phyloP scores from a whole-genome alignment of 345 rosid species.

The Gossypium sturtianum region DNA sequence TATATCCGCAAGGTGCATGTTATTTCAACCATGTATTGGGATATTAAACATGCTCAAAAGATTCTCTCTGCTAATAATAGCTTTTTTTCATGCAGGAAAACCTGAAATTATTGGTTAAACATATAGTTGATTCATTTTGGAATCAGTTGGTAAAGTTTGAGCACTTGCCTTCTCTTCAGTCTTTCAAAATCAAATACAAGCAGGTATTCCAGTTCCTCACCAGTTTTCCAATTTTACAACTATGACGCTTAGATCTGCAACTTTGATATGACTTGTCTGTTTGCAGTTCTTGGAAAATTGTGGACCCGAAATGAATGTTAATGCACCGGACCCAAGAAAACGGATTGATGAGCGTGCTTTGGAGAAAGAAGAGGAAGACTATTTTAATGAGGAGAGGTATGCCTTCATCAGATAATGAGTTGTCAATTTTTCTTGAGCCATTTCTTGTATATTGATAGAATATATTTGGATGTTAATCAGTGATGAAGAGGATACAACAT shows the following conservation, averaged over 20 bases:
- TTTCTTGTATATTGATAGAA: background rate
- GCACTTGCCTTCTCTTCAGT: slow-evolving; percentile 47
- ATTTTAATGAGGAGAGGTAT: slow-evolving; percentile 94
- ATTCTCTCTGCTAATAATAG: slow-evolving; percentile 14
- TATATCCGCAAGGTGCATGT: slow-evolving; percentile 74
- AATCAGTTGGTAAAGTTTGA: slow-evolving; percentile 59
- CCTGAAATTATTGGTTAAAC: slow-evolving; percentile 62
- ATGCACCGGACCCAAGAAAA: slow-evolving; percentile 53
- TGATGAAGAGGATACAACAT: slow-evolving; percentile 88
- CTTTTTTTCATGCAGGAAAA: slow-evolving; percentile 57
- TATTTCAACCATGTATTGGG: slow-evolving; percentile 11
- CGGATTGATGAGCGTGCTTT: slow-evolving; percentile 80
- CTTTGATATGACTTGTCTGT: slow-evolving; percentile 18
- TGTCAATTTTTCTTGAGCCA: background rate
- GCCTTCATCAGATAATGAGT: background rate
- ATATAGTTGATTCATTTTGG: slow-evolving; percentile 84
- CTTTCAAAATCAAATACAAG: slow-evolving; percentile 69
- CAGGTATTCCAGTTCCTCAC: slow-evolving; percentile 42
- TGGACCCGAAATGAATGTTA: slow-evolving; percentile 46
- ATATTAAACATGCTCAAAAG: slow-evolving; percentile 9
- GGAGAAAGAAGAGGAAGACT: slow-evolving; percentile 98
- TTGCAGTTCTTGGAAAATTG: slow-evolving; percentile 75
- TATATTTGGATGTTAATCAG: slow-evolving; percentile 39
- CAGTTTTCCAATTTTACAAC: background rate
- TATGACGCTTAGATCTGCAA: background rate